These are phyloP conservation scores for Pseudogymnoascus sp. DNA, from an alignment of 2,329 filamentous ascomycete genomes.

Conservation along the genomic window DNA sequence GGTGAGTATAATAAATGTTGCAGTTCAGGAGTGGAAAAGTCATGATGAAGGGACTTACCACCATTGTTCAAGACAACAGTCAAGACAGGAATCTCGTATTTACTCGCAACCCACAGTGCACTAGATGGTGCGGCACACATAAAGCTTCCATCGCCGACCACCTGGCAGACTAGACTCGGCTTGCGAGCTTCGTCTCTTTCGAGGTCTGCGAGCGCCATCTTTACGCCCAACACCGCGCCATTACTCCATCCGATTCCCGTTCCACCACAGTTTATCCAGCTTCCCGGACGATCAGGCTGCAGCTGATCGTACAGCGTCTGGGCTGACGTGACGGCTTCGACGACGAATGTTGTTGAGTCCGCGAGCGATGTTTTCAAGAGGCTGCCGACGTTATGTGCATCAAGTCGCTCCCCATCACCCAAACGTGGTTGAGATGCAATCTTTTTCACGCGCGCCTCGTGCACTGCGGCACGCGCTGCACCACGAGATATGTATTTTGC, in stretches of 20 bases:
- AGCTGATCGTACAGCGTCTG: not conserved
- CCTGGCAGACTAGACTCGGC: constrained; percentile 45
- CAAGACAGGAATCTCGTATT: constrained; percentile 46
- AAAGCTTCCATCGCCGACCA: constrained; percentile 51
- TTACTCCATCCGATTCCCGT: constrained; percentile 47
- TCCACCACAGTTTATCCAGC: constrained; percentile 46
- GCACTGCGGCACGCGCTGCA: constrained; percentile 11
- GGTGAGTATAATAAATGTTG: not conserved
- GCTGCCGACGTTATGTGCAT: constrained; percentile 8
- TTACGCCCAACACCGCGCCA: constrained; percentile 42
- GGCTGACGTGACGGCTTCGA: not conserved
- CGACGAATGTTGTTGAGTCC: not conserved
- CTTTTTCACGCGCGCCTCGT: constrained; percentile 18
- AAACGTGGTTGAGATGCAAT: constrained; percentile 20
- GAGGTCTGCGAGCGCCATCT: constrained; percentile 31
- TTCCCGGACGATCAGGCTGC: constrained; percentile 29
- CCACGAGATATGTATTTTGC: constrained; percentile 5
- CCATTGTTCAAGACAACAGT: constrained; percentile 51
- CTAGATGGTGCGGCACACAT: constrained; percentile 47
- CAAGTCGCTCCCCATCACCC: constrained; percentile 17
- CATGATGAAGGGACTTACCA: constrained; percentile 29
- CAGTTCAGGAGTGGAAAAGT: not conserved
- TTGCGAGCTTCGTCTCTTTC: constrained; percentile 34
- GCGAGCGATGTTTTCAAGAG: not conserved
- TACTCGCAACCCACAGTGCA: constrained; percentile 47